A percentile compares a stretch with the other conserved stretches of the same genome.
Evolutionary conservation across 371 early-diverging fungal genomes (phyloP).

Genomic region (Saksenaea oblongispora): DNA sequence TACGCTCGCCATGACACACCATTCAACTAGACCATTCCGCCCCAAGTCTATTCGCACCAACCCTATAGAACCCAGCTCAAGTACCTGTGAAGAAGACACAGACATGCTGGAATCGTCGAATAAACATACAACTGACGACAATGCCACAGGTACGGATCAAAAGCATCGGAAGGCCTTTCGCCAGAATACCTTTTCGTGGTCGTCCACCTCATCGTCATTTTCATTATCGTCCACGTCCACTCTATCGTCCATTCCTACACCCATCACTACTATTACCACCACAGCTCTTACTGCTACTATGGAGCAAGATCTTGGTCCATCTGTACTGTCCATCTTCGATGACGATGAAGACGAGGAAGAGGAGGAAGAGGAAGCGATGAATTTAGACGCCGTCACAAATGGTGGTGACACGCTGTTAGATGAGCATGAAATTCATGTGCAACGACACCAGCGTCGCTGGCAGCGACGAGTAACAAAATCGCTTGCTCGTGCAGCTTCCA

Average conservation of each 20-base stretch:
- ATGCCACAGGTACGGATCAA: background rate
- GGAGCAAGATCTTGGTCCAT: background rate
- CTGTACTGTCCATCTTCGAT: background rate
- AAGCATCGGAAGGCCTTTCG: background rate
- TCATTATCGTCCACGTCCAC: conserved; percentile 3
- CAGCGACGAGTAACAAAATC: conserved; percentile 29
- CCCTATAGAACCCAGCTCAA: background rate
- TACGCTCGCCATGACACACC: background rate
- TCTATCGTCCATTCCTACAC: conserved; percentile 9
- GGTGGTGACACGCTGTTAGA: background rate
- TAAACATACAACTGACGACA: background rate
- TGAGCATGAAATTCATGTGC: conserved; percentile 8
- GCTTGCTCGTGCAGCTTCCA: conserved; percentile 64
- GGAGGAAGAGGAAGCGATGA: conserved; percentile 3
- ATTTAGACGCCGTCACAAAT: conserved; percentile 6
- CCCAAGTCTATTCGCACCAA: background rate
- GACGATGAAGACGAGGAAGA: conserved; percentile 12
- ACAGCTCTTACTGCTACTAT: background rate
- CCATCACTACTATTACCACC: conserved; percentile 9
- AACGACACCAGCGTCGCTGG: conserved; percentile 20
- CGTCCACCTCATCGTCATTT: conserved; percentile 11
- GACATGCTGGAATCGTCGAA: background rate
- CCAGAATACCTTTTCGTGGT: conserved; percentile 8
- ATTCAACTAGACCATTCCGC: background rate
- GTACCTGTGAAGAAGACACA: background rate